These are phyloP conservation scores for Citrus mangshanensis DNA, from an alignment of 345 rosid species.

Conservation along the genomic window DNA sequence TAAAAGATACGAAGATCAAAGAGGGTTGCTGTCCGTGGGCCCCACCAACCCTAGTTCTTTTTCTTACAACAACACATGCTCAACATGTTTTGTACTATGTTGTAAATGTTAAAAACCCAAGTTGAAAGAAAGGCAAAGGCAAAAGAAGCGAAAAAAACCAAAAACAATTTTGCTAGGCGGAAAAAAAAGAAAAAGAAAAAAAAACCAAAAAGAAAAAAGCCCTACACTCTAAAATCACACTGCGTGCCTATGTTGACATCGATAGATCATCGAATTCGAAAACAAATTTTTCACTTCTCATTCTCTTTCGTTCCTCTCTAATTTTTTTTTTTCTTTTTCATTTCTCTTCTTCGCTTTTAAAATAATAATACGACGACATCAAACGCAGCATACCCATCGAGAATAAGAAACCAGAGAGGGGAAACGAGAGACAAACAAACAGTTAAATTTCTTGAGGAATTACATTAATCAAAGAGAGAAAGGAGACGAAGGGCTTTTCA, in stretches of 20 bases:
- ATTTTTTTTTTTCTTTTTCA: not conserved
- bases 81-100: not conserved
- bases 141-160: not conserved
- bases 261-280: not conserved
- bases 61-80: not conserved
- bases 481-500: conserved; percentile 10
- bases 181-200: not conserved
- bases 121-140: not conserved
- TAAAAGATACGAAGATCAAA: too few species aligned
- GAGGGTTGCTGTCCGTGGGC: too few species aligned
- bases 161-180: too few species aligned
- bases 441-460: not conserved
- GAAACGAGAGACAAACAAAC: not conserved
- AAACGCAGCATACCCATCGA: not conserved
- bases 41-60: not conserved
- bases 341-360: not conserved
- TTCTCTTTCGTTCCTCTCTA: not conserved
- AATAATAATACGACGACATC: not conserved
- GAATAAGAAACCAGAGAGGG: not conserved
- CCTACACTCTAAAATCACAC: conserved; percentile 18
- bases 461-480: not conserved
- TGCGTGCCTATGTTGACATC: not conserved
- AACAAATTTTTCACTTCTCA: not conserved
- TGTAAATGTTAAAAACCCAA: not conserved
- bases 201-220: not conserved